Conservation (phyloP, 257 asterid species). For the Solanum sitiens region DNA sequence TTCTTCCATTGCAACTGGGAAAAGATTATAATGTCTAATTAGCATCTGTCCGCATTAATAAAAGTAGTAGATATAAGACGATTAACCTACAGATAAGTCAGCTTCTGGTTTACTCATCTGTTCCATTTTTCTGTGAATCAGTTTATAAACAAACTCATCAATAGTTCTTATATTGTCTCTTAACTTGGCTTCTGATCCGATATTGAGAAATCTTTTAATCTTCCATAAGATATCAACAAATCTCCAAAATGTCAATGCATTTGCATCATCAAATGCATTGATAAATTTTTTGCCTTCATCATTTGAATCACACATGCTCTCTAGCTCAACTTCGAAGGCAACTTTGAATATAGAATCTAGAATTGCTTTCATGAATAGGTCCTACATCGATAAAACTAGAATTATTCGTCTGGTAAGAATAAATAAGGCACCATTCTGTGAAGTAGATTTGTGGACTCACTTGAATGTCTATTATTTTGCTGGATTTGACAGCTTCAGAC, state of each 20-base stretch:
- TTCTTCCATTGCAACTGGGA: slow-evolving; percentile 30
- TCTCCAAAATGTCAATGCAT: slow-evolving; percentile 30
- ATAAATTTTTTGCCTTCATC: slow-evolving; percentile 35
- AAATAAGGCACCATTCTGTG: neutral
- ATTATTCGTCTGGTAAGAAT: neutral
- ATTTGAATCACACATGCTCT: slow-evolving; percentile 45
- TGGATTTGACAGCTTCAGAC: slow-evolving; percentile 12
- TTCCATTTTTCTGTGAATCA: slow-evolving; percentile 37
- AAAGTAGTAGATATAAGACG: neutral
- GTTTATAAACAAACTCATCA: slow-evolving; percentile 38
- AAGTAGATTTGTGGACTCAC: neutral
- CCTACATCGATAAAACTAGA: slow-evolving; percentile 17
- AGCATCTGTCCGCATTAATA: neutral
- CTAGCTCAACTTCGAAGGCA: slow-evolving; percentile 42
- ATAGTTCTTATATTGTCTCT: slow-evolving; percentile 25
- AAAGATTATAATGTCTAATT: neutral
- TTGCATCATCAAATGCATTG: slow-evolving; percentile 45
- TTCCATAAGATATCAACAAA: slow-evolving; percentile 43
- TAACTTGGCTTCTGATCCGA: slow-evolving; percentile 45
- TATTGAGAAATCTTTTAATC: slow-evolving; percentile 26
- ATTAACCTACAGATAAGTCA: slow-evolving; percentile 24
- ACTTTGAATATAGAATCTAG: slow-evolving; percentile 45
- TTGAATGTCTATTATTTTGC: slow-evolving; percentile 7
- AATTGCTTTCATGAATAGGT: slow-evolving; percentile 41
- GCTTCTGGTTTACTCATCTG: slow-evolving; percentile 16